Conservation (phyloP, 352 stramenopile species). For the Globisporangium paddicum region DNA sequence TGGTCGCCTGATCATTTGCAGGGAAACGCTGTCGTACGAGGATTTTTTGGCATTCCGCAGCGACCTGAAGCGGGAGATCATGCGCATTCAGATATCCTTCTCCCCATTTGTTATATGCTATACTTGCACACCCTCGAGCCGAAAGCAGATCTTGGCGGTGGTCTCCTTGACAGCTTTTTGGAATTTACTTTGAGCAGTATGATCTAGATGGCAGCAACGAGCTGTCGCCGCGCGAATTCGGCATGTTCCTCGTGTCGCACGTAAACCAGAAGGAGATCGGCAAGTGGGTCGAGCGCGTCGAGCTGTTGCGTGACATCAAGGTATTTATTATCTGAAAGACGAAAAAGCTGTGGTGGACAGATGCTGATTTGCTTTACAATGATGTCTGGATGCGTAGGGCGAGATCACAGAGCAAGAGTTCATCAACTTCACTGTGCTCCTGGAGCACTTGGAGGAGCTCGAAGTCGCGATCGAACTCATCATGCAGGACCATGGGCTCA, state of each 20-base stretch:
- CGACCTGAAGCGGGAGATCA: conserved; percentile 75
- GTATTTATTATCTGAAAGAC: conserved; percentile 17
- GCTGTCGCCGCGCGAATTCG: conserved; percentile 79
- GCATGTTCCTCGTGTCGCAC: conserved; percentile 85
- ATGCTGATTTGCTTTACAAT: not conserved
- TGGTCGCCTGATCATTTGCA: conserved; percentile 12
- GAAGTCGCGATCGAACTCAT: conserved; percentile 83
- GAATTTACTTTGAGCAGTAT: conserved; percentile 86
- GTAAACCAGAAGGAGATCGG: conserved; percentile 79
- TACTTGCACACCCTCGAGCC: not conserved
- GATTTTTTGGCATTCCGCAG: conserved; percentile 74
- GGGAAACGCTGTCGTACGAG: conserved; percentile 76
- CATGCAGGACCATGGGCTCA: conserved; percentile 73
- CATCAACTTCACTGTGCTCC: conserved; percentile 76
- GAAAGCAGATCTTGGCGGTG: not conserved
- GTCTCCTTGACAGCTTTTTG: conserved; percentile 35
- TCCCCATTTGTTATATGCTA: not conserved
- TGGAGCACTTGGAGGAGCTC: conserved; percentile 81
- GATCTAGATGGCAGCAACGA: conserved; percentile 77
- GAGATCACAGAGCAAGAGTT: conserved; percentile 77
- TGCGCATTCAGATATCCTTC: conserved; percentile 90
- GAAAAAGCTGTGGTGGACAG: not conserved
- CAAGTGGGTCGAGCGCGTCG: conserved; percentile 77
- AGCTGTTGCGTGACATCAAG: conserved; percentile 51
- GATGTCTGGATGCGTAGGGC: conserved; percentile 27